Evolutionary conservation across 1,284 basidiomycete species (phyloP).

Genomic region (Papiliotrema terrestris): DNA sequence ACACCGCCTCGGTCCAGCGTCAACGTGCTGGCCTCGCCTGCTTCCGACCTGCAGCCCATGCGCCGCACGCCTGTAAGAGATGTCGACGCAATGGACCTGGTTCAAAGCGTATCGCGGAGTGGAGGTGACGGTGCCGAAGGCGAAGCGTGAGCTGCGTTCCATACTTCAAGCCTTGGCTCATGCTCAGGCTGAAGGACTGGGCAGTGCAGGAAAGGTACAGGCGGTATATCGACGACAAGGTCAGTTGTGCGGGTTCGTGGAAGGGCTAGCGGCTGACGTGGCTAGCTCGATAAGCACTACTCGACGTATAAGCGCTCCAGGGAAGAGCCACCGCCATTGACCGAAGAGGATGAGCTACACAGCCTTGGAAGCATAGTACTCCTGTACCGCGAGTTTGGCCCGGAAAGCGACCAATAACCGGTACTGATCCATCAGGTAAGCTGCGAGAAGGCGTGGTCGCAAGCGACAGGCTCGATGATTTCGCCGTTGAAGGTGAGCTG

Average conservation of each 20-base stretch:
- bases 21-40: conserved; percentile 7
- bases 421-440: conserved; percentile 31
- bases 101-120: conserved; percentile 36
- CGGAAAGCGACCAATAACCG: background rate
- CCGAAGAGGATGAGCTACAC: conserved; percentile 29
- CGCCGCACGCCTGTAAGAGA: background rate
- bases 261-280: background rate
- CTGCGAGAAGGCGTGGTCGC: conserved; percentile 47
- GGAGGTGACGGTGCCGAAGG: conserved; percentile 45
- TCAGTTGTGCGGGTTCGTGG: no score
- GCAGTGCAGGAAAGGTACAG: conserved; percentile 37
- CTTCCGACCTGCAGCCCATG: conserved; percentile 10
- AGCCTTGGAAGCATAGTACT: conserved; percentile 41
- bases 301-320: conserved; percentile 12
- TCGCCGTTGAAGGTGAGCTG: conserved; percentile 43
- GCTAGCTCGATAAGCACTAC: conserved; percentile 34
- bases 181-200: conserved; percentile 41
- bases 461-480: conserved; percentile 36
- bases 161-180: background rate
- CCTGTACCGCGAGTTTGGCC: conserved; percentile 31
- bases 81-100: conserved; percentile 34
- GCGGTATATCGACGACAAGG: conserved; percentile 41
- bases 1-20: background rate
- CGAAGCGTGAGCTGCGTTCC: conserved; percentile 35
- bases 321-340: conserved; percentile 14